Evolutionary conservation across 257 asterid genomes (phyloP), one percentile per base, ranked within the genome.

Genomic region (Ajuga chamaepitys): DNA sequence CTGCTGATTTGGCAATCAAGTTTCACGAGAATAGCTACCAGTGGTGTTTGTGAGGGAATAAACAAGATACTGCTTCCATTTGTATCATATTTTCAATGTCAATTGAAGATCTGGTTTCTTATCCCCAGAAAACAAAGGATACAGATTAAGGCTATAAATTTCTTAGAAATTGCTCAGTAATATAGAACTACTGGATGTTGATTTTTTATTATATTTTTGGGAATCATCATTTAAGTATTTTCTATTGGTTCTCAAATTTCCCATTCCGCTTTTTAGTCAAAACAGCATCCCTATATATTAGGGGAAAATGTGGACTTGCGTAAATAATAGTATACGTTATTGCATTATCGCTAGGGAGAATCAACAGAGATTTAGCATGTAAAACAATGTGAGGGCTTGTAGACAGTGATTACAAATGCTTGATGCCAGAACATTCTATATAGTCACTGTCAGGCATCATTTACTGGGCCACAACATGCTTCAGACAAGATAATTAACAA

Each of bases 1-100:
- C 38, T 45, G 38, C 38, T 68, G 30, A 52, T 28, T 67, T 62
- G 28, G 22, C 62, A 67, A 72, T 48, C 66, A 52, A 56, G 38
- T 62, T 52, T 35, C 21, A 9, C 38, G 24, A 58, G 67, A 59
- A 37, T 40, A 34, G 34, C 8, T 18, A 14, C 52, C 12, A 24
- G n/a, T 54, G 60, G 42, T n/a, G 68, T 45, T 40, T 4, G 25
- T 50, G 52, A 35, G 56, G n/a, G 22, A 48, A 65, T 56, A 8
- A 62, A 69, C 64, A 52, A 54, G 12, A 62, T n/a, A n/a, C n/a
- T n/a, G n/a, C n/a, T n/a, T n/a, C n/a, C n/a, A n/a, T n/a, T n/a
- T n/a, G n/a, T n/a, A n/a, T n/a, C n/a, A n/a, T n/a, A n/a, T n/a
- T n/a, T n/a, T n/a, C n/a, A n/a, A n/a, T n/a, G n/a, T n/a, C n/a